Base-by-base conservation (phyloP, 768 basidiomycete species). In the Galerina marginata region DNA sequence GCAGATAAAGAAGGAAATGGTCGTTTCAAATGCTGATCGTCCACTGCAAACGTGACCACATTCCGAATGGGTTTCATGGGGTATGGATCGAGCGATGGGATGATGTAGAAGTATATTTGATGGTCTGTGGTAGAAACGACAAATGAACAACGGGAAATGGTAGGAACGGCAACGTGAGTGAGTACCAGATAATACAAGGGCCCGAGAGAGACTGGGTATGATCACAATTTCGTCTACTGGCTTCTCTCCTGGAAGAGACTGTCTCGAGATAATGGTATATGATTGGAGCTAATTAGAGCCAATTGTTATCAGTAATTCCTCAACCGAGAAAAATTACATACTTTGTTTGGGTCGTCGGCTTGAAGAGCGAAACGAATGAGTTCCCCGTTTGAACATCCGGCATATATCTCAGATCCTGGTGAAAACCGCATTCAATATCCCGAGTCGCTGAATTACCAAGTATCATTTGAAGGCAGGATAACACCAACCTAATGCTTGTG, bases 341-440 rank as follows among this genome's bases (percentile, higher is more conserved):
- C 86, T 67, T 80, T 77, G 65, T 74, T 78, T 23, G 82, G 73
- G 61, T 81, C 79, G 64, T 85, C 86, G 2, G 80, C 81, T 65
- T 89, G 89, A 20, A 92, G 78, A 1, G 89, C 82, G 70, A 90
- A 96, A 44, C 94, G 88, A 38, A 95, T 75, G 7, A 97, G 80
- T 64, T 93, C 86, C 20, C 95, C 94, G 60, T 95, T 93, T 20
- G 88, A 86, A 61, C 90, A 91, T 11, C 94, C 95, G 11, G 93
- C 83, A 65, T 95, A 96, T 25, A 96, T 84, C 68, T 97, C 95
- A 43, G 88, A 87, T 36, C 89, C 92, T 93, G 15, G 6, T 42
- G 11, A 29, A 25, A 46, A 40, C 5, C 55, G 39, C 16, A 49
- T 26, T 39, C n/a, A 33, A 23, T 15, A 20, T 42, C 29, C 29